phyloP scores from a whole-genome alignment of 805 yeast genomes.

The Starmera dryadoides region DNA sequence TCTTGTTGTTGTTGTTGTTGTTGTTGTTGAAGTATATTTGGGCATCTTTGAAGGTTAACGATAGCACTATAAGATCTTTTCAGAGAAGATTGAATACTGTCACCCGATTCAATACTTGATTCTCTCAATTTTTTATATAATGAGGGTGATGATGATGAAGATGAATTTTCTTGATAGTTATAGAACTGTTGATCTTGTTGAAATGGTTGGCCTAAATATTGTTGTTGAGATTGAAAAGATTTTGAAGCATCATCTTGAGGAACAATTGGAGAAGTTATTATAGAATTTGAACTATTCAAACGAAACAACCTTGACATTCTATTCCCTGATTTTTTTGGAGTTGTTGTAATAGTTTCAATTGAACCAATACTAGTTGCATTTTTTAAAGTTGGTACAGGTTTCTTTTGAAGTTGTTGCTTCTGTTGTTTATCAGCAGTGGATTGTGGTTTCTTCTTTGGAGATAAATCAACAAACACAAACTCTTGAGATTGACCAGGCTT shows the following conservation, averaged over 20 bases:
- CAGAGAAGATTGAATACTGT: not conserved
- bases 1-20: not conserved
- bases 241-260: not conserved
- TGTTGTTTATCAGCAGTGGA: not conserved
- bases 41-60: slow-evolving; percentile 1
- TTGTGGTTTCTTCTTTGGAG: slow-evolving; percentile 16
- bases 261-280: not conserved
- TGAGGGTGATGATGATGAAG: not conserved
- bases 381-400: no score
- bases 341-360: not conserved
- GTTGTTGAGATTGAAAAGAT: slow-evolving; percentile 54
- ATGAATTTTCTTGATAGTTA: not conserved
- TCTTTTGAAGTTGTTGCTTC: not conserved
- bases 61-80: slow-evolving; percentile 1
- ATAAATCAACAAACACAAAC: slow-evolving; percentile 22
- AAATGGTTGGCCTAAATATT: slow-evolving; percentile 71
- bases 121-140: not conserved
- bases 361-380: not conserved
- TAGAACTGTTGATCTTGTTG: not conserved
- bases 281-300: not conserved
- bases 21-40: not conserved
- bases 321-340: slow-evolving; percentile 1
- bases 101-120: not conserved
- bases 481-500: slow-evolving; percentile 20
- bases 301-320: slow-evolving; percentile 1